Conservation (phyloP, 2,329 filamentous ascomycete species). For the Bipolaris gigantea region DNA sequence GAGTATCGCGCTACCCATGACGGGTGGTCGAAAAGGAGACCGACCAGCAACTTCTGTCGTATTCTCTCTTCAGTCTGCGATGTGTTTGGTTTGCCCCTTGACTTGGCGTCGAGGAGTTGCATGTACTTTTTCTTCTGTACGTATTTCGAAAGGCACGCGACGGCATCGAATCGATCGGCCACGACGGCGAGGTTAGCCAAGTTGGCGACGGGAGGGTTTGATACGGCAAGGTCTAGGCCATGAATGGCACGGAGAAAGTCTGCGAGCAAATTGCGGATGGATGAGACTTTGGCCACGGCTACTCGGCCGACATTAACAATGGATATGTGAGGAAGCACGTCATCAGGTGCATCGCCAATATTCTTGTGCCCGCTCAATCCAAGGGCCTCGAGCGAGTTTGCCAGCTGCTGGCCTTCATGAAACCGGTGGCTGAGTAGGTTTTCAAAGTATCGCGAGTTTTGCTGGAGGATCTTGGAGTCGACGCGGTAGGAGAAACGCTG, state of each 20-base stretch:
- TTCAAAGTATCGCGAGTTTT: conserved; percentile 69
- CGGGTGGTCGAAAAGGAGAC: conserved; percentile 66
- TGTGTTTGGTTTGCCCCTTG: conserved; percentile 45
- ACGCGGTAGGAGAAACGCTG: conserved; percentile 64
- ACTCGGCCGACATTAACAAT: conserved; percentile 72
- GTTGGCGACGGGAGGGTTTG: conserved; percentile 59
- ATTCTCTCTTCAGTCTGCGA: conserved; percentile 63
- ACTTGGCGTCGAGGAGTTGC: conserved; percentile 48
- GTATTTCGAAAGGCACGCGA: conserved; percentile 58
- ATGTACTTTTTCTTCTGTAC: conserved; percentile 52
- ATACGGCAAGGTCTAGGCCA: conserved; percentile 50
- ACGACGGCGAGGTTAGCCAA: conserved; percentile 69
- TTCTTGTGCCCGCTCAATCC: conserved; percentile 49
- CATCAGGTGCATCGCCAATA: conserved; percentile 53
- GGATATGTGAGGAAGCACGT: conserved; percentile 63
- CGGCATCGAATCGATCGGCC: conserved; percentile 73
- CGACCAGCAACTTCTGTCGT: conserved; percentile 69
- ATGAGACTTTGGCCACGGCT: conserved; percentile 63
- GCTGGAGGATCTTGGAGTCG: conserved; percentile 58
- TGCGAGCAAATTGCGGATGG: conserved; percentile 63
- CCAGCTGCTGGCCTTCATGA: conserved; percentile 62
- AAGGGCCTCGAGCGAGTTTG: conserved; percentile 56
- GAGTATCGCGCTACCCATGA: conserved; percentile 64
- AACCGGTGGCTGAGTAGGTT: conserved; percentile 68
- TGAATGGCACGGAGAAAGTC: conserved; percentile 72